These are phyloP conservation scores for Aegilops sharonensis DNA, from an alignment of 176 grass and related monocot species.

Conservation along the genomic window DNA sequence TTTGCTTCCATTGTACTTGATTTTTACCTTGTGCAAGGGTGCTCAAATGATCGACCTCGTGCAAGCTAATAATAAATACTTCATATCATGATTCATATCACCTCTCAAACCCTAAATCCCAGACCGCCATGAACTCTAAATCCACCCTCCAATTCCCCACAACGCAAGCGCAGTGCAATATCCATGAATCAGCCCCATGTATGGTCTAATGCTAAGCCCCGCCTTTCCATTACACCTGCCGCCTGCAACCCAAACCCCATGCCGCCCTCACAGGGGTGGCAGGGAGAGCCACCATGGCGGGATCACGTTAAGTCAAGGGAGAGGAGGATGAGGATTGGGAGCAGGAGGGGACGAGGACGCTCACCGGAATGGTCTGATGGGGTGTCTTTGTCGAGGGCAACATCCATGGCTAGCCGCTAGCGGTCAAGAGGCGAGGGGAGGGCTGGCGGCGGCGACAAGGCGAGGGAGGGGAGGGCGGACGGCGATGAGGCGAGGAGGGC, in stretches of 20 bases:
- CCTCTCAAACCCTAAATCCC: constrained; percentile 3
- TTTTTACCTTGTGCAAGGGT: not conserved
- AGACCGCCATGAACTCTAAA: not conserved
- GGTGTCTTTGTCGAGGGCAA: not conserved
- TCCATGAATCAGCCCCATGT: not conserved
- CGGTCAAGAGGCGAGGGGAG: too few species aligned
- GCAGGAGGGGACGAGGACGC: not conserved
- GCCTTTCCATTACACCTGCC: not conserved
- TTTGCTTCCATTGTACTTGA: not conserved
- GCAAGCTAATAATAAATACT: not conserved
- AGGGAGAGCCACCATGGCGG: not conserved
- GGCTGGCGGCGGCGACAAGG: too few species aligned
- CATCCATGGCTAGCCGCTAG: not conserved
- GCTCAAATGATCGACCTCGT: too few species aligned
- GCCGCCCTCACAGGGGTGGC: not conserved
- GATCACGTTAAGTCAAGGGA: not conserved
- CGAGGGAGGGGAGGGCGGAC: too few species aligned
- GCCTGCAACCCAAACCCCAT: not conserved
- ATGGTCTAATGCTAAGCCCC: not conserved
- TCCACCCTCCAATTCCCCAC: not conserved
- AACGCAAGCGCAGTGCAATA: not conserved
- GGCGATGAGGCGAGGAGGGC: too few species aligned
- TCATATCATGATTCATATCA: not conserved
- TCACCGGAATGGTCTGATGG: not conserved
- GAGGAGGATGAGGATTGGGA: not conserved